A percentile compares a stretch with the other conserved stretches of the same genome.
Evolutionary conservation across 345 rosid genomes (phyloP).

Genomic region (Salix brachista): DNA sequence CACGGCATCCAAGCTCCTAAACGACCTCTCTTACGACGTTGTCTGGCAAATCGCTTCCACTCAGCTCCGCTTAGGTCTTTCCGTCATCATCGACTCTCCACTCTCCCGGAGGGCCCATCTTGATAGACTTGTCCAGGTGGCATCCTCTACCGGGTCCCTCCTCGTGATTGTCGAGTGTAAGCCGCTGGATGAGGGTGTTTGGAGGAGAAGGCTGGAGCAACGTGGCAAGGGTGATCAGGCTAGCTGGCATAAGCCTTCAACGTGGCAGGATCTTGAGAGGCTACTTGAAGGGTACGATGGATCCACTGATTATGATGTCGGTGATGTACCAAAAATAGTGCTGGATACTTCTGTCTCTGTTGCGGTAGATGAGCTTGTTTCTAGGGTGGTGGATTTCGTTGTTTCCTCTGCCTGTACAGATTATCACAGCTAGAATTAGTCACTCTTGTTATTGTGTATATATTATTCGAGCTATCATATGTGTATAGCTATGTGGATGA

Average conservation of each 20-base stretch:
- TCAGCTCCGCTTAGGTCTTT: slow-evolving; percentile 50
- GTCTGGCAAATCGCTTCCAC: slow-evolving; percentile 45
- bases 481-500: too few relatives aligned
- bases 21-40: slow-evolving; percentile 52
- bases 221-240: slow-evolving; percentile 21
- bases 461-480: too few relatives aligned
- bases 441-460: too few relatives aligned
- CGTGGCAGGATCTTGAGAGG: slow-evolving; percentile 59
- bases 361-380: slow-evolving; percentile 26
- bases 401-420: background rate
- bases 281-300: slow-evolving; percentile 50
- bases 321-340: slow-evolving; percentile 43
- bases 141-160: slow-evolving; percentile 28
- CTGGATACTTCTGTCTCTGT: slow-evolving; percentile 45
- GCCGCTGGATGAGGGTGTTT: slow-evolving; percentile 44
- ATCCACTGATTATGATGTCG: slow-evolving; percentile 54
- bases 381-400: slow-evolving; percentile 36
- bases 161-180: slow-evolving; percentile 49
- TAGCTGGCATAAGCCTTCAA: slow-evolving; percentile 64
- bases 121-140: slow-evolving; percentile 37
- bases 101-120: slow-evolving; percentile 49
- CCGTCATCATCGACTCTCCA: slow-evolving; percentile 55
- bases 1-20: slow-evolving; percentile 33
- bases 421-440: background rate
- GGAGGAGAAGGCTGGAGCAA: slow-evolving; percentile 51